Conservation (phyloP, 2,329 filamentous ascomycete species). For the Trichoderma sp. region DNA sequence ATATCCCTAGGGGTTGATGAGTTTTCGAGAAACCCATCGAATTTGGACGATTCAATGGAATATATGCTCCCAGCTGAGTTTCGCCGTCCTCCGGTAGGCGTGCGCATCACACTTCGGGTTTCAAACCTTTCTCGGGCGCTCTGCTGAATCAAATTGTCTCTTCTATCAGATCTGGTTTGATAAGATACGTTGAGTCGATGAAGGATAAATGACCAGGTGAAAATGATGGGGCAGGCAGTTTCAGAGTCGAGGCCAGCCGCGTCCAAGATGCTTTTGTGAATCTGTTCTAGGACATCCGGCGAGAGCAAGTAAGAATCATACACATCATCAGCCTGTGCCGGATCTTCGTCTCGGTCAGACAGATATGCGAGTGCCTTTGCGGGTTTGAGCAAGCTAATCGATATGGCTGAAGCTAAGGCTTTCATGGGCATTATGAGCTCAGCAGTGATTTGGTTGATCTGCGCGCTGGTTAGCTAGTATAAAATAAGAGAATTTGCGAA, state of each 20-base stretch:
- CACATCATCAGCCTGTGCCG: conserved; percentile 38
- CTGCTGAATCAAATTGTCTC: conserved; percentile 60
- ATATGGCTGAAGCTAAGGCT: conserved; percentile 68
- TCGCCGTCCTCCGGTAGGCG: conserved; percentile 49
- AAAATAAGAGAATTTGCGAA: not conserved
- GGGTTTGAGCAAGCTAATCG: conserved; percentile 71
- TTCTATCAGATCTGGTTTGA: conserved; percentile 60
- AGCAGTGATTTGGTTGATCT: conserved; percentile 45
- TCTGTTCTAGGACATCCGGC: conserved; percentile 66
- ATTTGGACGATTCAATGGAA: conserved; percentile 61
- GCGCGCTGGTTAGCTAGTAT: conserved; percentile 28
- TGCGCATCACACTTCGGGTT: conserved; percentile 46
- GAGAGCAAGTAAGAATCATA: conserved; percentile 67
- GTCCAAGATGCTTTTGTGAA: conserved; percentile 70
- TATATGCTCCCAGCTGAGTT: conserved; percentile 64
- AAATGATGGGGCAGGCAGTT: conserved; percentile 71
- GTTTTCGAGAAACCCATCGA: conserved; percentile 59
- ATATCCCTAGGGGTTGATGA: conserved; percentile 54
- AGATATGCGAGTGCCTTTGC: conserved; percentile 52
- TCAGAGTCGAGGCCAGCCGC: conserved; percentile 58
- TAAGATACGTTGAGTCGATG: conserved; percentile 68
- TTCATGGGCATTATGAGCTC: conserved; percentile 66
- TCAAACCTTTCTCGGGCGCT: conserved; percentile 60
- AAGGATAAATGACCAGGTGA: conserved; percentile 79
- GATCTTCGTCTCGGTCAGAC: conserved; percentile 43